Base-by-base conservation (phyloP, 2,329 filamentous ascomycete species). In the Penicillium verrucosum region DNA sequence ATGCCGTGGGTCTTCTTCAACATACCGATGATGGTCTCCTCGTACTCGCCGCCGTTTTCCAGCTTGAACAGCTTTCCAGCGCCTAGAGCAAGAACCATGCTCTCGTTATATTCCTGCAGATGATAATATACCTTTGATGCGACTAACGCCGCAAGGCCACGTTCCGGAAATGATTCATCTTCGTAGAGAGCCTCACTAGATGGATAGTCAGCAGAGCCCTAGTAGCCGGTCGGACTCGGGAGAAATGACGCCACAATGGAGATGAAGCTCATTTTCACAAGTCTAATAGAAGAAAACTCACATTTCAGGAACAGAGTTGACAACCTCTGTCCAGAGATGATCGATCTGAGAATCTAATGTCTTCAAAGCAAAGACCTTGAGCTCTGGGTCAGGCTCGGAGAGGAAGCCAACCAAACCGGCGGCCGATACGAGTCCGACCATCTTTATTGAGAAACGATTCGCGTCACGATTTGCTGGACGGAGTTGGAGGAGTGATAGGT, bases 111-210 rank as follows among this genome's bases (percentile, higher is more conserved):
- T 75, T 94, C 94, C 78, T 97, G 92, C 51, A 99, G 86, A 73
- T 99, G 94, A 73, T 97, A 99, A 80, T 97, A 99, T 65, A 97
- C 92, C 82, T 99, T 99, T 67, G 94, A 89, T 42, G 96, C 89
- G 53, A 99, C 92, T 48, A 99, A 83, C 52, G 94, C 94, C 54
- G 94, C 94, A 55, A 99, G 87, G 74, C 94, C 90, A 70, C 93
- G 90, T 75, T 99, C 89, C 47, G 92, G 89, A 71, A 99, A 99
- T 59, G 85, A 84, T 69, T 96, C 91, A 78, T 99, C 93, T 82
- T 99, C 94, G 77, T 96, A 99, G 49, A 99, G 85, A 54, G 91
- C 90, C 84, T 99, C 94, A 79, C 93, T 97, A 72, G 59, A 58
- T 54, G 25, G 23, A 49, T 38, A 37, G 30, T 62, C 34, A 47